These are phyloP conservation scores for Citrullus colocynthis DNA, from an alignment of 306 rosid species.

Conservation along the genomic window DNA sequence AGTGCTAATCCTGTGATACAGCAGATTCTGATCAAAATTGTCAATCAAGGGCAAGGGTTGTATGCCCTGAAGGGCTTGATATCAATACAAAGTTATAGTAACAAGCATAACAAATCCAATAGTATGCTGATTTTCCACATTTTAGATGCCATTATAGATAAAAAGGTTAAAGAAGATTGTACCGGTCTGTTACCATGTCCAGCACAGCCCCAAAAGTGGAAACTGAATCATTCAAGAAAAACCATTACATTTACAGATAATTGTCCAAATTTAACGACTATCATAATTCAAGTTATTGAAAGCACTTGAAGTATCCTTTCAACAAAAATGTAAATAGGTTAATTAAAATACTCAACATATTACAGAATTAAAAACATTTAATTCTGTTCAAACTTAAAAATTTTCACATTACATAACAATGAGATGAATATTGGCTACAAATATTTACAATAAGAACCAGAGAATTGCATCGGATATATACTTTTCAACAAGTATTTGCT, in stretches of 20 bases:
- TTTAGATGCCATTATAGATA: background rate
- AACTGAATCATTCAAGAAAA: conserved; percentile 38
- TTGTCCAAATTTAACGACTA: background rate
- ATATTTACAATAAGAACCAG: background rate
- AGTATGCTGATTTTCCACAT: background rate
- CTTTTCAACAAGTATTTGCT: background rate
- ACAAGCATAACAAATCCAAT: background rate
- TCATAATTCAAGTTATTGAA: background rate
- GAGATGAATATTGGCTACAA: background rate
- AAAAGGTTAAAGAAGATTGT: background rate
- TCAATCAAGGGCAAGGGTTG: conserved; percentile 6
- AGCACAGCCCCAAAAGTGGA: conserved; percentile 97
- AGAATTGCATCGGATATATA: background rate
- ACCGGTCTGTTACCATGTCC: conserved; percentile 99
- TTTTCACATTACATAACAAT: background rate
- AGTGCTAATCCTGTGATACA: conserved; percentile 77
- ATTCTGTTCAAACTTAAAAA: background rate
- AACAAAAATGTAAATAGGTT: background rate
- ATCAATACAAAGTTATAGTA: background rate
- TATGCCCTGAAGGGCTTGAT: background rate
- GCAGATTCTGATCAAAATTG: conserved; percentile 20
- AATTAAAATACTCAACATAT: background rate
- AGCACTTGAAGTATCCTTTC: background rate
- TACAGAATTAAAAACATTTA: background rate
- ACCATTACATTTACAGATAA: conserved; percentile 4